Evolutionary conservation across 1,139 yeast genomes (phyloP).

Genomic region (Chernovozyma sophiae-reginae): DNA sequence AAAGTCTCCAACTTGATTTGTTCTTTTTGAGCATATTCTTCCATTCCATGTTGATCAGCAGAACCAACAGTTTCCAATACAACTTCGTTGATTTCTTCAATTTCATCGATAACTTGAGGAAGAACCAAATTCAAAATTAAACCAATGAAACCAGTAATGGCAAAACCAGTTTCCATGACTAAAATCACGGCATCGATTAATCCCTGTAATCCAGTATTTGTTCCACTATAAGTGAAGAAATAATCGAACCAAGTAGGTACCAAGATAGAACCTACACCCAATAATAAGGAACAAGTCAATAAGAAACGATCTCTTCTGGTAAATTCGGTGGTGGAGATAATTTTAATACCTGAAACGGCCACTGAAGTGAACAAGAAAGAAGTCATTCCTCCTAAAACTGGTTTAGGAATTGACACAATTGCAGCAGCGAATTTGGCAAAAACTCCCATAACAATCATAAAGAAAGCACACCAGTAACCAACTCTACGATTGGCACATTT

Average conservation of each 20-base stretch:
- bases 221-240: conserved; percentile 74
- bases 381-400: conserved; percentile 92
- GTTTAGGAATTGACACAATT: conserved; percentile 74
- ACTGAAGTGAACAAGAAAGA: conserved; percentile 84
- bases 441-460: conserved; percentile 78
- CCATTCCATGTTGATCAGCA: conserved; percentile 40
- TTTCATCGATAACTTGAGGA: conserved; percentile 68
- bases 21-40: conserved; percentile 34
- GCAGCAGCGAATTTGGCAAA: conserved; percentile 90
- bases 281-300: conserved; percentile 67
- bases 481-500: conserved; percentile 84
- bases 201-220: conserved; percentile 59
- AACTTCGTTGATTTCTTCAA: conserved; percentile 47
- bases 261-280: conserved; percentile 76
- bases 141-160: conserved; percentile 76
- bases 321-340: conserved; percentile 70
- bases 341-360: conserved; percentile 82
- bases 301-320: conserved; percentile 86
- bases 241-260: conserved; percentile 71
- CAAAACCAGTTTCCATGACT: conserved; percentile 86
- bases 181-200: conserved; percentile 76
- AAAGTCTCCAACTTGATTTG: conserved; percentile 26
- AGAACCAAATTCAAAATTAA: conserved; percentile 65
- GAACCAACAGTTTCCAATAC: conserved; percentile 46
- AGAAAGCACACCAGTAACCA: conserved; percentile 88